Evolutionary conservation across 1,284 basidiomycete genomes (phyloP), one percentile per base, ranked within the genome.

Genomic region (Xerocomus nothofagi): DNA sequence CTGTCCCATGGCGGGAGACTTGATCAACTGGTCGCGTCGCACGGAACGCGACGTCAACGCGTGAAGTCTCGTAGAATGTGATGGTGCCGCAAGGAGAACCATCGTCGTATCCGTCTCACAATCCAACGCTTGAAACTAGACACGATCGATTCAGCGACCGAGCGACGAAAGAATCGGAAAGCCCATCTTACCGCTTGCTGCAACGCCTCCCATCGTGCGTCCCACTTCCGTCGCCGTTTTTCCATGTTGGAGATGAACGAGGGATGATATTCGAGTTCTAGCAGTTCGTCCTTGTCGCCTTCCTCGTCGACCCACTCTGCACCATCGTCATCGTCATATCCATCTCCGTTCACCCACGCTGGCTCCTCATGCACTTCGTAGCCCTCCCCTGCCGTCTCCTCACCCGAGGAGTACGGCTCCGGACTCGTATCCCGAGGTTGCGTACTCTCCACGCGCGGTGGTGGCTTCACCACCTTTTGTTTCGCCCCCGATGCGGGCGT

Each of bases 381-480:
- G 4, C 73, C 76, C 58, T 81, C 80, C 0, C 77, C 78, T 1
- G 80, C 80, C 2, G 78, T 82, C 62, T 80, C 79, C 59, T 81
- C 79, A 0, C 78, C 79, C 14, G 69, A 69, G 1, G 74, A 76
- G 20, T 80, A 82, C 27, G 78, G 76, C 67, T 89, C 88, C 0
- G 85, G 87, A 57, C 82, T 88, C 15, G 86, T 89, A 56, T 89
- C 87, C 42, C 86, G 71, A 8, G 88, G 86, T 59, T 89, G 86
- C 1, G 88, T 90, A 57, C 86, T 89, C 56, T 88, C 84, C 9
- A 89, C 87, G 9, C 88, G 74, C 14, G 84, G 84, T 1, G 86
- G 87, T 2, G 80, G 80, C 61, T 80, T 80, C 15, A 71, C 54
- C 39, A 11, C 61, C 43, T 78, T 65, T 36, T 66, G 63, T 26